Evolutionary conservation across 2,329 filamentous ascomycete species (phyloP).

Genomic region (Curvularia sp.): DNA sequence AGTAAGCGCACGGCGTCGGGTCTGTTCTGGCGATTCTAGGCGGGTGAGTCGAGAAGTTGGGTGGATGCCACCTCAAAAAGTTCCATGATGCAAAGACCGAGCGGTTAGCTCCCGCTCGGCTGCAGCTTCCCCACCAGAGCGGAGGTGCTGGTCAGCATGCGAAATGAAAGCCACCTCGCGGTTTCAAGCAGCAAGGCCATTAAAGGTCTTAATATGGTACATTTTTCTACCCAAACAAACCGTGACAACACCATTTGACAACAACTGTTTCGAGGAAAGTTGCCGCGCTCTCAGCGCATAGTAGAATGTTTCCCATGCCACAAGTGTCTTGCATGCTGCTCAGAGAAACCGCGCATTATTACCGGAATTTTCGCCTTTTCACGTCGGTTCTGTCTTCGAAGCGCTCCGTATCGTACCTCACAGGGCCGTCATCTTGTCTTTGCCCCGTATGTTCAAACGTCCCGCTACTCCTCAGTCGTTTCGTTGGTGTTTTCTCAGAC

Average conservation of each 20-base stretch:
- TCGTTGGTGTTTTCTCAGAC: conserved; percentile 31
- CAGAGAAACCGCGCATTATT: not conserved
- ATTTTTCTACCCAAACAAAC: not conserved
- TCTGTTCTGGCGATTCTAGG: not conserved
- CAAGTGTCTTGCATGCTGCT: not conserved
- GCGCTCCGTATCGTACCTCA: conserved; percentile 11
- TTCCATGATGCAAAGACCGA: conserved; percentile 40
- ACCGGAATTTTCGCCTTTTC: conserved; percentile 28
- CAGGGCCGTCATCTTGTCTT: conserved; percentile 24
- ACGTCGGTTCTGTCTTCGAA: conserved; percentile 20
- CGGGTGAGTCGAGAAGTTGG: not conserved
- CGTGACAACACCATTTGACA: not conserved
- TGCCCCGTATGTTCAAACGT: conserved; percentile 33
- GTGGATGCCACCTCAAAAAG: conserved; percentile 26
- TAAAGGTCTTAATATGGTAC: not conserved
- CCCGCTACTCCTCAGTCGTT: conserved; percentile 37
- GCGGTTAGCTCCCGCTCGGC: conserved; percentile 31
- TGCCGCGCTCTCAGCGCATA: not conserved
- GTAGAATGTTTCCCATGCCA: not conserved
- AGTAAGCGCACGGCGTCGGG: not conserved
- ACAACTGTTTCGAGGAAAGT: not conserved
- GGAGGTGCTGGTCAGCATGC: conserved; percentile 15
- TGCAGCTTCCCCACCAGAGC: conserved; percentile 30
- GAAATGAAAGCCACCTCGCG: not conserved
- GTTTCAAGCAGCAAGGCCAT: not conserved